Percentiles rank a stretch among this genome's conserved stretches.
Conservation (phyloP, 495 filamentous ascomycete species). For the Trichoderma virens region DNA sequence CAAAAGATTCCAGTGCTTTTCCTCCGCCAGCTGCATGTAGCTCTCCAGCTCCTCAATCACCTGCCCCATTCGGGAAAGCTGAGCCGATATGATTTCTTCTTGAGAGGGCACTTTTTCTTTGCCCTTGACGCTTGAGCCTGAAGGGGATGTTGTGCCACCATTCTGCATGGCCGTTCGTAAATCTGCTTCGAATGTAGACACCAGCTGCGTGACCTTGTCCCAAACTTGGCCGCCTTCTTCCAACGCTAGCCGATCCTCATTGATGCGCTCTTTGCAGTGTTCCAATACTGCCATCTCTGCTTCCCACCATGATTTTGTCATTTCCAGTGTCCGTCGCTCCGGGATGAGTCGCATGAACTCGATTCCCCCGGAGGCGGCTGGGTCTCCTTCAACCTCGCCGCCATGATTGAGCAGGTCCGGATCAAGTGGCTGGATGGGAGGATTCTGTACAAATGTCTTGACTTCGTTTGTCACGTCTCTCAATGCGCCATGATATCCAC, state of each 20-base stretch:
- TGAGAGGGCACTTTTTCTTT: slow-evolving; percentile 19
- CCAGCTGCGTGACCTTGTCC: slow-evolving; percentile 57
- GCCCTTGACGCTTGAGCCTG: slow-evolving; percentile 2
- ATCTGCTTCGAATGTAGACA: slow-evolving; percentile 60
- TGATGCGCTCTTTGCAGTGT: slow-evolving; percentile 50
- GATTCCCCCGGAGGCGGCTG: slow-evolving; percentile 22
- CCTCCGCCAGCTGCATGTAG: slow-evolving; percentile 51
- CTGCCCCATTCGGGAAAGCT: slow-evolving; percentile 48
- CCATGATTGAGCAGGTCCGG: slow-evolving; percentile 25
- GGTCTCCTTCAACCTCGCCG: slow-evolving; percentile 17
- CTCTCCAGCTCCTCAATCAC: slow-evolving; percentile 53
- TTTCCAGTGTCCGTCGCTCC: slow-evolving; percentile 63
- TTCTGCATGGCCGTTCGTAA: slow-evolving; percentile 50
- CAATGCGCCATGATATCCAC: slow-evolving; percentile 42
- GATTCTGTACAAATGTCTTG: slow-evolving; percentile 62
- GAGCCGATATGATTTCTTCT: slow-evolving; percentile 31
- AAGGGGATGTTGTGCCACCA: neutral
- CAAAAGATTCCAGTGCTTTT: slow-evolving; percentile 75
- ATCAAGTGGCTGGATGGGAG: slow-evolving; percentile 39
- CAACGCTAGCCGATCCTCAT: slow-evolving; percentile 66
- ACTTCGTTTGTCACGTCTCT: slow-evolving; percentile 73
- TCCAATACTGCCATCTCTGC: slow-evolving; percentile 52
- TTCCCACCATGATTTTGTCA: slow-evolving; percentile 72
- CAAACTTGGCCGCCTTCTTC: slow-evolving; percentile 77
- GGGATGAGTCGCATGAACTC: slow-evolving; percentile 52